Evolutionary conservation across 2,329 filamentous ascomycete species (phyloP).

Genomic region (Ophiostoma pallidulum): DNA sequence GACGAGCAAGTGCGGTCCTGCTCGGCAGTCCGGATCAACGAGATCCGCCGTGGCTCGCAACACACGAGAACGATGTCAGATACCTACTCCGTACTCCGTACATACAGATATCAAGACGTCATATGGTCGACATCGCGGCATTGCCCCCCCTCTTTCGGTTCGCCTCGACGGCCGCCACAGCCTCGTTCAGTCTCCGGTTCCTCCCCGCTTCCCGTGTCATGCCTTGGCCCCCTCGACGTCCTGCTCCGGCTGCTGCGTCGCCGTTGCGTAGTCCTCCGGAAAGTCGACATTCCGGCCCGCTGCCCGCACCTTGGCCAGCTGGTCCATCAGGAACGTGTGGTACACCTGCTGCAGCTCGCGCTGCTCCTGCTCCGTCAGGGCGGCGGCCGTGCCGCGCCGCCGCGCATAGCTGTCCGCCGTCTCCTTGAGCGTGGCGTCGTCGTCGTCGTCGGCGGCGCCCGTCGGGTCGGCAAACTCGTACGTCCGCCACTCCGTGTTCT

Average conservation of each 20-base stretch:
- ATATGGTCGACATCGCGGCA: no score
- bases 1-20: no score
- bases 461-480: conserved; percentile 51
- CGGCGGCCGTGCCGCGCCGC: conserved; percentile 31
- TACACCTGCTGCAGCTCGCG: conserved; percentile 32
- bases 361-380: conserved; percentile 37
- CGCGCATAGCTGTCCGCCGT: conserved; percentile 38
- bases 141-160: no score
- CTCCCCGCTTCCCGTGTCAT: background rate
- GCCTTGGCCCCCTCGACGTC: background rate
- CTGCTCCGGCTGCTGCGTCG: background rate
- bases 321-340: conserved; percentile 25
- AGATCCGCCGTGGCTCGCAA: no score
- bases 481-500: conserved; percentile 62
- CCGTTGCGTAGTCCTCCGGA: conserved; percentile 10
- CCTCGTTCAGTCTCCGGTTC: background rate
- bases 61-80: no score
- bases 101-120: no score
- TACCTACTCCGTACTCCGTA: no score
- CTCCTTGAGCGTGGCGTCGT: conserved; percentile 37
- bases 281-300: background rate
- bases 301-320: conserved; percentile 16
- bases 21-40: no score
- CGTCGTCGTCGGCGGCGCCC: conserved; percentile 40
- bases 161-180: background rate